phyloP scores from a whole-genome alignment of 140 eudicot species.

The Cichorium intybus region DNA sequence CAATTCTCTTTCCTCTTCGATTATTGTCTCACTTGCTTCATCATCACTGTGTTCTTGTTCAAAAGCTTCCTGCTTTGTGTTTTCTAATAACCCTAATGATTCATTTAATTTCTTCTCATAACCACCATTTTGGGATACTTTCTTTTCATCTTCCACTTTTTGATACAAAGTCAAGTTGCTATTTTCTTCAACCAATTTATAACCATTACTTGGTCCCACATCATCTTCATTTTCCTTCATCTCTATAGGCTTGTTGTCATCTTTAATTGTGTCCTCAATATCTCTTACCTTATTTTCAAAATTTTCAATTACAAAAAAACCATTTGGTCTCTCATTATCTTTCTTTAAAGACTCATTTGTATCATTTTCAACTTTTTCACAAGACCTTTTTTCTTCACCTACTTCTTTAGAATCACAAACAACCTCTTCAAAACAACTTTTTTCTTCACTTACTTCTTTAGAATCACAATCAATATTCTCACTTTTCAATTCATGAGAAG shows the following conservation, averaged over 20 bases:
- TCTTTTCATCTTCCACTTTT: constrained; percentile 31
- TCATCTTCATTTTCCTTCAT: constrained; percentile 15
- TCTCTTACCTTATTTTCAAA: constrained; percentile 27
- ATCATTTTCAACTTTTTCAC: constrained; percentile 13
- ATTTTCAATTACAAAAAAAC: constrained; percentile 28
- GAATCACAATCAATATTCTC: constrained; percentile 9
- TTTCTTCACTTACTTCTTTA: constrained; percentile 27
- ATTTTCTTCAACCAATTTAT: constrained; percentile 9
- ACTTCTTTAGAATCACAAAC: constrained; percentile 22
- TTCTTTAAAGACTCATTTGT: constrained; percentile 10
- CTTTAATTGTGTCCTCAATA: constrained; percentile 15
- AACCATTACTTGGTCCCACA: constrained; percentile 4
- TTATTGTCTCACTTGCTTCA: constrained; percentile 14
- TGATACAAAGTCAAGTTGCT: constrained; percentile 22
- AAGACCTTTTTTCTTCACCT: constrained; percentile 19
- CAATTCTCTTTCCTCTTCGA: constrained; percentile 35
- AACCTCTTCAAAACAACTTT: constrained; percentile 17
- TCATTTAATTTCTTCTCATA: constrained; percentile 28
- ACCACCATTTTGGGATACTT: constrained; percentile 3
- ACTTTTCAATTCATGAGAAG: constrained; percentile 19
- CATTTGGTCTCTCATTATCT: constrained; percentile 28
- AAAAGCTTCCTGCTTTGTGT: constrained; percentile 23
- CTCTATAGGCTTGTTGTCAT: constrained; percentile 12
- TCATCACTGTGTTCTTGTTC: constrained; percentile 24
- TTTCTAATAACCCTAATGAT: constrained; percentile 25